phyloP scores from a whole-genome alignment of 352 stramenopile species.

The Pythium grandisporangium region DNA sequence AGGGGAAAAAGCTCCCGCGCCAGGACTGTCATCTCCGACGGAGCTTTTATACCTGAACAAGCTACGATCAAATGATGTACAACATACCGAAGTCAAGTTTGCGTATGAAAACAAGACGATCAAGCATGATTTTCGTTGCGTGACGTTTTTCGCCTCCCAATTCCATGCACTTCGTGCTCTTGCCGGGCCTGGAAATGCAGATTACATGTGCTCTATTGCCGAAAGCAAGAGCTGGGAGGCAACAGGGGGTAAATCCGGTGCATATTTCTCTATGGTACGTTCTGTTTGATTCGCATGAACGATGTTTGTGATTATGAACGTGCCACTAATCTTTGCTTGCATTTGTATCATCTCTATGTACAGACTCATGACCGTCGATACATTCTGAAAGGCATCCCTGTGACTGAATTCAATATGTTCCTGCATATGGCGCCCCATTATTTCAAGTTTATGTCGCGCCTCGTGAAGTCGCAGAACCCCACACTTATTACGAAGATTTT shows the following conservation, averaged over 20 bases:
- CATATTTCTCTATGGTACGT: constrained; percentile 78
- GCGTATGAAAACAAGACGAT: constrained; percentile 32
- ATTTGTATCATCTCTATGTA: too few species aligned
- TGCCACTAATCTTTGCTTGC: too few species aligned
- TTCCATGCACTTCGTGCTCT: constrained; percentile 75
- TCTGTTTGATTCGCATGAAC: too few species aligned
- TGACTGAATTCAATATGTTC: constrained; percentile 88
- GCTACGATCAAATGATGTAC: constrained; percentile 50
- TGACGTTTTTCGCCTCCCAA: constrained; percentile 75
- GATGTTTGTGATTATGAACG: too few species aligned
- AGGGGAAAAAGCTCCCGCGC: constrained; percentile 1
- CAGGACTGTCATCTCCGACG: constrained; percentile 23
- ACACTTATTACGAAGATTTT: constrained; percentile 84
- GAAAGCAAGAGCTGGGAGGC: constrained; percentile 71
- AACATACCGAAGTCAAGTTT: constrained; percentile 80
- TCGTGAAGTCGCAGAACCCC: constrained; percentile 40
- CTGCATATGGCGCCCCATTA: constrained; percentile 83
- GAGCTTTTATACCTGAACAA: constrained; percentile 55
- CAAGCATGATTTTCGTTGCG: constrained; percentile 56
- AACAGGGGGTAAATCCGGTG: constrained; percentile 76
- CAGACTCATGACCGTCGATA: constrained; percentile 81
- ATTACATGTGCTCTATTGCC: constrained; percentile 78
- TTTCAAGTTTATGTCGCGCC: constrained; percentile 75
- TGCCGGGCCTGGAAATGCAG: constrained; percentile 48
- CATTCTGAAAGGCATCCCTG: constrained; percentile 76